Conservation (phyloP, 331 rosid genomes). For the Quercus tomentella region DNA sequence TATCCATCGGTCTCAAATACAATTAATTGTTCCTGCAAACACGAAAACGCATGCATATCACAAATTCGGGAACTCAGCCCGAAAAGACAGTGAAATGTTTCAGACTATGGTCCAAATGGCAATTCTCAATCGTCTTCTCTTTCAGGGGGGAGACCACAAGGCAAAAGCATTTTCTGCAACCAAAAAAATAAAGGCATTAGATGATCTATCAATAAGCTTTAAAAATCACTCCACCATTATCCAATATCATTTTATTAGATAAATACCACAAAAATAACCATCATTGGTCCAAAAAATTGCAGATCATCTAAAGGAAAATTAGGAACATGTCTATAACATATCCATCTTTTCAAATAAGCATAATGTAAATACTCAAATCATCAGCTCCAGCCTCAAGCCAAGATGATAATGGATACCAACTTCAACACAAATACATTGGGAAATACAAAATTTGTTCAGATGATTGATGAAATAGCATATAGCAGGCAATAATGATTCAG, state of each 20-base stretch:
- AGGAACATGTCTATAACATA: background rate
- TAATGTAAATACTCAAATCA: background rate
- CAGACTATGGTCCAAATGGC: constrained; percentile 2
- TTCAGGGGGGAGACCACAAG: constrained; percentile 93
- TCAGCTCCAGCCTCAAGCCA: background rate
- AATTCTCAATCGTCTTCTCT: constrained; percentile 70
- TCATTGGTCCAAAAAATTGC: background rate
- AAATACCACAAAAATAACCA: background rate
- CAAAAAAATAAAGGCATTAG: background rate
- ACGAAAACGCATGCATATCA: background rate
- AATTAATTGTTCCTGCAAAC: constrained; percentile 13
- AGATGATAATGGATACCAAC: background rate
- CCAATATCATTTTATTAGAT: background rate
- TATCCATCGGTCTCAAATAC: constrained; percentile 5
- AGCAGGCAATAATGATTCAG: background rate
- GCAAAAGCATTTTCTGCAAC: constrained; percentile 84
- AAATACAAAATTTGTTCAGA: background rate
- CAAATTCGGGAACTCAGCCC: background rate
- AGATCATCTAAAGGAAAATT: background rate
- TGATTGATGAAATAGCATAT: background rate
- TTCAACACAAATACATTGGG: background rate
- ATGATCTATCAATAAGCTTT: background rate
- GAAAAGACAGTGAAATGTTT: background rate
- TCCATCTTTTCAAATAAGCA: background rate
- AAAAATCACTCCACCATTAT: background rate